Percentiles rank a stretch among this genome's conserved stretches.
These are phyloP conservation scores for Calonectria crousiana DNA, from an alignment of 2,329 filamentous ascomycete genomes.

Conservation along the genomic window DNA sequence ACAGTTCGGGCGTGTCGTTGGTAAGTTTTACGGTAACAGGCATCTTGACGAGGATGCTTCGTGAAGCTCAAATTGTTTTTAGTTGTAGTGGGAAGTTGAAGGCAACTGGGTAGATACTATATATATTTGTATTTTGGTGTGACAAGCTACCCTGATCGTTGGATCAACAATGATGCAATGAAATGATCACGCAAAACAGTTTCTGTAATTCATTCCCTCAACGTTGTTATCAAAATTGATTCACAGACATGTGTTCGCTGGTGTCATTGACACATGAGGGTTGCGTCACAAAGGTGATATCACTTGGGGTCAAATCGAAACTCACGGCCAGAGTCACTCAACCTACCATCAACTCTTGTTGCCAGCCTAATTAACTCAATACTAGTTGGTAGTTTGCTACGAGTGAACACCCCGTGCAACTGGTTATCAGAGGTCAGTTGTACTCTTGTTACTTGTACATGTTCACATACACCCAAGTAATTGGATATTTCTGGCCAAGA, in stretches of 20 bases:
- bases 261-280: background rate
- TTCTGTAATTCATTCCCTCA: background rate
- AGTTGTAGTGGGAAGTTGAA: background rate
- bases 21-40: background rate
- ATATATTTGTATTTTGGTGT: background rate
- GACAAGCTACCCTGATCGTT: background rate
- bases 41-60: background rate
- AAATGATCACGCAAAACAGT: background rate
- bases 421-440: background rate
- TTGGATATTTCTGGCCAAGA: background rate
- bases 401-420: background rate
- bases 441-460: background rate
- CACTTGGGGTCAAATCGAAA: background rate
- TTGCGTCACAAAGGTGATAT: background rate
- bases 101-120: background rate
- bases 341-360: background rate
- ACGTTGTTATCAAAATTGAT: background rate
- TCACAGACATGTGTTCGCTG: background rate
- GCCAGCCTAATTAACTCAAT: no score
- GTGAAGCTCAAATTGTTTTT: background rate
- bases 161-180: background rate
- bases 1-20: background rate
- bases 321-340: background rate
- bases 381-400: no score
- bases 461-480: background rate